A percentile compares a stretch with the other conserved stretches of the same genome.
These are phyloP conservation scores for Fusarium euwallaceae DNA, from an alignment of 2,329 filamentous ascomycete species.

Conservation along the genomic window DNA sequence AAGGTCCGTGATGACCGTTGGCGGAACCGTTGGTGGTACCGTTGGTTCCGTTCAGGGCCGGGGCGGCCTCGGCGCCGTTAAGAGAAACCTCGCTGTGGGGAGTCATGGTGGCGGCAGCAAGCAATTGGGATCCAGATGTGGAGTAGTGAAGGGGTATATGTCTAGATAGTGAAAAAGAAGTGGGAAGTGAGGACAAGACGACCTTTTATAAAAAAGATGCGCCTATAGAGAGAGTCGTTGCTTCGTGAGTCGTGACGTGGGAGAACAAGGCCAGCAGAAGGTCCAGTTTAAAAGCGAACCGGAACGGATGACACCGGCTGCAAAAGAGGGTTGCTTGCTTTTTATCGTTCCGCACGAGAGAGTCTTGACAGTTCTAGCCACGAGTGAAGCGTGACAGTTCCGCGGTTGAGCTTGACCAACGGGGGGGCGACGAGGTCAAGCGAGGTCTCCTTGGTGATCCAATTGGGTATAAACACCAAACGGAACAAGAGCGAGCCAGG, in stretches of 20 bases:
- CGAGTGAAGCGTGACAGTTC: constrained; percentile 9
- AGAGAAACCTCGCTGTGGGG: constrained; percentile 53
- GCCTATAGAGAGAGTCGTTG: constrained; percentile 11
- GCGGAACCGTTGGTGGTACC: constrained; percentile 32
- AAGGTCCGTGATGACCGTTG: constrained; percentile 18
- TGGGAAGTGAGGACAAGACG: neutral
- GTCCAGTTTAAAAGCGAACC: constrained; percentile 14
- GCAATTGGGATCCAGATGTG: constrained; percentile 15
- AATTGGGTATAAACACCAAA: constrained; percentile 4
- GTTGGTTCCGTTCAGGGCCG: constrained; percentile 39
- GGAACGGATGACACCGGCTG: constrained; percentile 29
- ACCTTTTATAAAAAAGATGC: constrained; percentile 16
- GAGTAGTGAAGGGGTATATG: constrained; percentile 16
- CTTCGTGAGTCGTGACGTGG: constrained; percentile 23
- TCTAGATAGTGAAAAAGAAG: constrained; percentile 13
- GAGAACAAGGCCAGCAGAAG: constrained; percentile 1
- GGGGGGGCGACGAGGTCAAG: neutral
- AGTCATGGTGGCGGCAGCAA: constrained; percentile 47
- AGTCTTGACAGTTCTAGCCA: constrained; percentile 27
- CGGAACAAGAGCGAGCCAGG: constrained; percentile 16
- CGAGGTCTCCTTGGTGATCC: constrained; percentile 9
- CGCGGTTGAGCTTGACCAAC: constrained; percentile 9
- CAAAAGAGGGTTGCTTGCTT: constrained; percentile 24
- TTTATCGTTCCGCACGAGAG: constrained; percentile 12
- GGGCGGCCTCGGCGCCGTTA: constrained; percentile 44